Conservation (phyloP, 805 yeast species). For the Nakazawaea wickerhamii region DNA sequence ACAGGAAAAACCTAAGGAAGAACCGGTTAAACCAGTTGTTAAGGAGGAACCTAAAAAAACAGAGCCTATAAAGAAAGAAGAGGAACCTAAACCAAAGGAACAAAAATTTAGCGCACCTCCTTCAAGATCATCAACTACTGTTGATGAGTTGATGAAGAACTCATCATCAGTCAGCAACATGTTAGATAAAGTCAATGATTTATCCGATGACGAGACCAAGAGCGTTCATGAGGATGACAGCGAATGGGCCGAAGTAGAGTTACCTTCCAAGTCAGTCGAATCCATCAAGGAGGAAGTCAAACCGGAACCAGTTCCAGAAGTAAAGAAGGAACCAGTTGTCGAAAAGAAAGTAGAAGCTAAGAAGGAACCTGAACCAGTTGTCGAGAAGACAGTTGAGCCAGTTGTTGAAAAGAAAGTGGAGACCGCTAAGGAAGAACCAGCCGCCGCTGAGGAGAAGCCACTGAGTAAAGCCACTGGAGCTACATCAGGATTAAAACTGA, state of each 20-base stretch:
- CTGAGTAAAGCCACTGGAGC: constrained; percentile 25
- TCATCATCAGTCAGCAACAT: constrained; percentile 39
- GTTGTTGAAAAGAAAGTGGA: constrained; percentile 15
- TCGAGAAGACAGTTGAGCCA: constrained; percentile 12
- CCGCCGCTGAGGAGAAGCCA: constrained; percentile 15
- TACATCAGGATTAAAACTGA: constrained; percentile 63
- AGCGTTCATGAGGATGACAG: constrained; percentile 19
- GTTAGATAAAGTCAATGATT: constrained; percentile 37
- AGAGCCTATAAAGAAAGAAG: constrained; percentile 14
- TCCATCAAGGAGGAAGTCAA: constrained; percentile 13
- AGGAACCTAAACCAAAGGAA: constrained; percentile 6
- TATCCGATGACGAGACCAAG: constrained; percentile 35
- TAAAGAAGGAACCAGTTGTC: constrained; percentile 10
- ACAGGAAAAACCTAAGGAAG: constrained; percentile 17
- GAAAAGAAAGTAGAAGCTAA: constrained; percentile 9
- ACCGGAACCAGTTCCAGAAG: not conserved
- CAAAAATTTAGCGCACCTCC: constrained; percentile 11
- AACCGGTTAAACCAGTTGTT: constrained; percentile 9
- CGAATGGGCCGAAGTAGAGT: constrained; percentile 24
- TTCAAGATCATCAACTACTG: constrained; percentile 22
- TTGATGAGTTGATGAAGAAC: constrained; percentile 44
- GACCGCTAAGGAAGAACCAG: constrained; percentile 14
- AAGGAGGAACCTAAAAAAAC: constrained; percentile 22
- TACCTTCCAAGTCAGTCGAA: constrained; percentile 15
- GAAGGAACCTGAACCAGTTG: not conserved